Conservation (phyloP, 2,329 filamentous ascomycete genomes). For the Fusarium dlaminii region DNA sequence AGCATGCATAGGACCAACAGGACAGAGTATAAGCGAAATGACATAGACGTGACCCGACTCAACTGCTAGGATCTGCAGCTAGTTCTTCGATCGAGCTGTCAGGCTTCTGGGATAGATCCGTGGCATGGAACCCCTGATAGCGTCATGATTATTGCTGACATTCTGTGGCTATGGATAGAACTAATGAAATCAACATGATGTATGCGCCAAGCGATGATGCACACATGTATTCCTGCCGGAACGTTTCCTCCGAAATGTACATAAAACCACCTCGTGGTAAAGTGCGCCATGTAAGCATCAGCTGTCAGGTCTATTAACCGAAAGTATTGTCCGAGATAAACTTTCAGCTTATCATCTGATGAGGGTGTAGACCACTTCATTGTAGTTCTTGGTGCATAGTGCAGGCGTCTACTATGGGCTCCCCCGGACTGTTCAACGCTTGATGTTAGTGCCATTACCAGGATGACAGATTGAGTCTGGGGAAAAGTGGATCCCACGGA, state of each 20-base stretch:
- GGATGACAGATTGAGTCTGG: not conserved
- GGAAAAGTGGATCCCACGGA: not conserved
- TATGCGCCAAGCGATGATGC: not conserved
- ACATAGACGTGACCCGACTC: not conserved
- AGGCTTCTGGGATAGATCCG: no score
- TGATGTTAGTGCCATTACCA: not conserved
- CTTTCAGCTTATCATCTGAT: not conserved
- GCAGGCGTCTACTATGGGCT: not conserved
- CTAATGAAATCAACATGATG: not conserved
- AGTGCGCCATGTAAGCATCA: no score
- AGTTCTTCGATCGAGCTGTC: not conserved
- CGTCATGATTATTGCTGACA: not conserved
- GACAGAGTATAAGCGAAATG: not conserved
- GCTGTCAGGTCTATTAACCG: no score
- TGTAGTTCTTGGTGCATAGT: not conserved
- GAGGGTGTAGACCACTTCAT: rapidly evolving
- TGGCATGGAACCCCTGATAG: not conserved
- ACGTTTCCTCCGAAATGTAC: not conserved
- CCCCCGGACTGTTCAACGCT: not conserved
- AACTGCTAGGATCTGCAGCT: not conserved
- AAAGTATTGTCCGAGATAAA: rapidly evolving
- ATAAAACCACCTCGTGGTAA: not conserved
- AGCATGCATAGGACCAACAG: rapidly evolving
- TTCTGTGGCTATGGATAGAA: not conserved
- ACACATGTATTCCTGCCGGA: not conserved